Evolutionary conservation across 73 alveolate species (phyloP).

Genomic region (Paramecium tetraurelia): DNA sequence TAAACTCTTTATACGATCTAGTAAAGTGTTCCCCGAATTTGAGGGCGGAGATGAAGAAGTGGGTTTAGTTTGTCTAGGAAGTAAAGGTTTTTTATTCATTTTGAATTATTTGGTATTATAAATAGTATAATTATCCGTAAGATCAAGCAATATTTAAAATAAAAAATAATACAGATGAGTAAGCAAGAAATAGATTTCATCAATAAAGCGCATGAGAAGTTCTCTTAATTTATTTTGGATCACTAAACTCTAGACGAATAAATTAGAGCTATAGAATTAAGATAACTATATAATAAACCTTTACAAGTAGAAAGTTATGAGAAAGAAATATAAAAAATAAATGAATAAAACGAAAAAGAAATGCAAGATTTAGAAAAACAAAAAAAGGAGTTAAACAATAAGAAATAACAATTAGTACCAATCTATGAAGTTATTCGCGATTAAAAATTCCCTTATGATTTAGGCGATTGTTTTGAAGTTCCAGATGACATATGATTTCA

Average conservation of each 20-base stretch:
- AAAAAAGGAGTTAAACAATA: background rate
- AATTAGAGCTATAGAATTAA: background rate
- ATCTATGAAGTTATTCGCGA: background rate
- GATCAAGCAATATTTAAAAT: background rate
- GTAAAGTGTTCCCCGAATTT: background rate
- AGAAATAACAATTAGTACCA: background rate
- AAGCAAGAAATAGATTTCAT: background rate
- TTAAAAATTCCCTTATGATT: background rate
- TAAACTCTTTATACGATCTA: background rate
- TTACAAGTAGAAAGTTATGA: background rate
- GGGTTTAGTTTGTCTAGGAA: background rate
- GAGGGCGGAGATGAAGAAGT: slow-evolving; percentile 12
- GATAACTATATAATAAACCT: background rate
- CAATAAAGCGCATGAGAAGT: background rate
- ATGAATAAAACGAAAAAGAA: background rate
- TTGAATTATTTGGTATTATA: background rate
- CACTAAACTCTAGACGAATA: background rate
- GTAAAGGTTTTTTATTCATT: slow-evolving; percentile 33
- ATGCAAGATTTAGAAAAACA: background rate
- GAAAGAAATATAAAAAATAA: background rate
- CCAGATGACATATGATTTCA: background rate
- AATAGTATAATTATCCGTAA: background rate
- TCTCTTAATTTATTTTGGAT: background rate
- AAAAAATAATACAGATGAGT: background rate
- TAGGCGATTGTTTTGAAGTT: background rate